These are phyloP conservation scores for Discostella stelligera DNA, from an alignment of 352 stramenopile genomes.

Conservation along the genomic window DNA sequence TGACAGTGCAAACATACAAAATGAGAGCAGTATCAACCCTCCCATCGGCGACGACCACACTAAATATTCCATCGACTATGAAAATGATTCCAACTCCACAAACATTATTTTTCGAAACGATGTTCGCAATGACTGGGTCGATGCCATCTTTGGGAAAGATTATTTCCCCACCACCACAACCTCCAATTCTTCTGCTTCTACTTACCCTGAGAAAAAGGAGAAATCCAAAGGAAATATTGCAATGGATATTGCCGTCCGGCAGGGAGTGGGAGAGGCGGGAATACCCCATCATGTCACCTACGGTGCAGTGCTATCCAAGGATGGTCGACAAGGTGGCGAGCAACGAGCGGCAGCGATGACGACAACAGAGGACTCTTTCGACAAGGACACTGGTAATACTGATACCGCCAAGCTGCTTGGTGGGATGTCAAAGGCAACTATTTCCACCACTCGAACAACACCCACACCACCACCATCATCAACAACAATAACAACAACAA, in stretches of 20 bases:
- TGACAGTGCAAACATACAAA: neutral
- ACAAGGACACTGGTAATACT: neutral
- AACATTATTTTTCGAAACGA: constrained; percentile 38
- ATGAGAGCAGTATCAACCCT: neutral
- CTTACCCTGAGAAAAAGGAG: neutral
- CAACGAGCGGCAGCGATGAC: neutral
- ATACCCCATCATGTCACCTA: constrained; percentile 57
- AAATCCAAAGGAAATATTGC: neutral
- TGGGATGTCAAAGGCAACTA: neutral
- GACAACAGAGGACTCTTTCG: neutral
- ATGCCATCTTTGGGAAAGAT: constrained; percentile 70
- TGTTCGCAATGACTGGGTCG: constrained; percentile 68
- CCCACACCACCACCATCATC: constrained; percentile 9
- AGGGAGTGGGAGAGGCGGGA: constrained; percentile 47
- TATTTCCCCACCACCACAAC: constrained; percentile 33
- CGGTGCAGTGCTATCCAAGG: constrained; percentile 22
- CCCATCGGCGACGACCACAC: neutral
- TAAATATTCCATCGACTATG: neutral
- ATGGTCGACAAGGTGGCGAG: neutral
- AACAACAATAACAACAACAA: constrained; percentile 6
- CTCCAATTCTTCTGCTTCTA: neutral
- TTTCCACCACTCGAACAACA: neutral
- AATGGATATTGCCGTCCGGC: constrained; percentile 14
- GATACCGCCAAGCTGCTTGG: neutral
- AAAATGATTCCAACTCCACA: neutral